A percentile compares a stretch with the other conserved stretches of the same genome.
Conservation (phyloP, 2,329 filamentous ascomycete genomes). For the Blumeria hordei region DNA sequence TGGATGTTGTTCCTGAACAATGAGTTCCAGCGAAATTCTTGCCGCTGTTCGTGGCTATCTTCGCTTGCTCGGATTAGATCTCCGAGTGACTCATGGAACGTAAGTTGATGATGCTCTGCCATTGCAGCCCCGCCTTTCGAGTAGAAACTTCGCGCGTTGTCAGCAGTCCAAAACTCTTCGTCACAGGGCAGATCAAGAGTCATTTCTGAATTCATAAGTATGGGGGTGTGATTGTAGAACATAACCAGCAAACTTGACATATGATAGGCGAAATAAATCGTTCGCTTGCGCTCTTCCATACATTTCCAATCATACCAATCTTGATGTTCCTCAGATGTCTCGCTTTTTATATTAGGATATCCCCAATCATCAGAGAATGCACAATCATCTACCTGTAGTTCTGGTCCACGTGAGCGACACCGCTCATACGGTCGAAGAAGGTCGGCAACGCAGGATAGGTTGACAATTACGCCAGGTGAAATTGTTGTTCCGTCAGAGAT, state of each 20-base stretch:
- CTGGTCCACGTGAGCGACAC: constrained; percentile 15
- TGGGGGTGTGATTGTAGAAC: constrained; percentile 78
- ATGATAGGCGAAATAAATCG: constrained; percentile 73
- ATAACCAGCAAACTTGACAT: constrained; percentile 78
- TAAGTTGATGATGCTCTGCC: constrained; percentile 44
- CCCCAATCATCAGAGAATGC: constrained; percentile 29
- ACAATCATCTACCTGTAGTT: constrained; percentile 23
- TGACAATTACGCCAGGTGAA: constrained; percentile 75
- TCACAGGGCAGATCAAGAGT: constrained; percentile 74
- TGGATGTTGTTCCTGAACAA: constrained; percentile 24
- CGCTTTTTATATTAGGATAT: constrained; percentile 19
- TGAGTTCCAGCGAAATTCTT: constrained; percentile 18
- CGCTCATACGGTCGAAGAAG: constrained; percentile 27
- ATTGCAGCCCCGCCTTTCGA: constrained; percentile 47
- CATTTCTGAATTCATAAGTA: constrained; percentile 85
- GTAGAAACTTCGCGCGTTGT: constrained; percentile 61
- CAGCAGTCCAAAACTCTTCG: constrained; percentile 71
- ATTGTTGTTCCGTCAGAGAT: constrained; percentile 77
- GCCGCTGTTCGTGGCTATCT: constrained; percentile 26
- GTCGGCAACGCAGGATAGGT: constrained; percentile 72
- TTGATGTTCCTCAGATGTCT: constrained; percentile 31
- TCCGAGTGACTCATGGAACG: constrained; percentile 63
- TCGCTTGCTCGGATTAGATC: constrained; percentile 58
- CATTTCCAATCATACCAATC: constrained; percentile 81
- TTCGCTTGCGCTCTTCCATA: constrained; percentile 76